phyloP scores from a whole-genome alignment of 1,284 basidiomycete genomes.

The Ganoderma meredithae region DNA sequence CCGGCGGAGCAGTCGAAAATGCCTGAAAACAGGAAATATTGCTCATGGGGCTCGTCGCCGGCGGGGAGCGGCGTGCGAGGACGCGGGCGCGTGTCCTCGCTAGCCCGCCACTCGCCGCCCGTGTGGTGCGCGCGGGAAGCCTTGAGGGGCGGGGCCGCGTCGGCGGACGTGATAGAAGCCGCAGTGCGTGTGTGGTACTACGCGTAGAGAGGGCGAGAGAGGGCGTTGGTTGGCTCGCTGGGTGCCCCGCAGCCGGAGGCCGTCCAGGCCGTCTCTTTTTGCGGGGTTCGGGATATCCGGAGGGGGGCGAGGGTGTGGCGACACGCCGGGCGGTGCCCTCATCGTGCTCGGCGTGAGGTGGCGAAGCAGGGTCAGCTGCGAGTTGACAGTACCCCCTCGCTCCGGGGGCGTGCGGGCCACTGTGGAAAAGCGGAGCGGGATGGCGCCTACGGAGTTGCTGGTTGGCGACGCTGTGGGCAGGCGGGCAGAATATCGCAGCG shows the following conservation, averaged over 20 bases:
- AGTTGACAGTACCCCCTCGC: constrained; percentile 15
- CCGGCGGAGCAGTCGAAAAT: constrained; percentile 5
- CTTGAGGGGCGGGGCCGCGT: neutral
- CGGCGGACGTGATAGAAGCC: neutral
- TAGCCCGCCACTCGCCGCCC: constrained; percentile 12
- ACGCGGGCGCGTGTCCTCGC: constrained; percentile 8
- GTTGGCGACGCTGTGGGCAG: neutral
- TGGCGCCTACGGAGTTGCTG: neutral
- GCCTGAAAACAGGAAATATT: constrained; percentile 16
- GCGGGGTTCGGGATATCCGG: neutral
- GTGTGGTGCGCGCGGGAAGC: constrained; percentile 14
- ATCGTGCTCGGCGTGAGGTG: constrained; percentile 27
- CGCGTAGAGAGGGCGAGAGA: neutral
- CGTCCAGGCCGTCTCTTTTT: constrained; percentile 4
- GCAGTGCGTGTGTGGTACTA: neutral
- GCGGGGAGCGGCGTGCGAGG: neutral
- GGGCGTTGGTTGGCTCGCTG: constrained; percentile 1
- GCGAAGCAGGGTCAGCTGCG: constrained; percentile 29
- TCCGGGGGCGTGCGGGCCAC: constrained; percentile 18
- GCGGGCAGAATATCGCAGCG: neutral
- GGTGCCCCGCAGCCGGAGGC: constrained; percentile 9
- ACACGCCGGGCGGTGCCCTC: constrained; percentile 15
- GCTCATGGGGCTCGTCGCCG: neutral
- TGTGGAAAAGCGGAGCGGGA: constrained; percentile 16
- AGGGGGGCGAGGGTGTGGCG: constrained; percentile 15